Evolutionary conservation across 345 rosid genomes (phyloP).

Genomic region (Combretum micranthum): DNA sequence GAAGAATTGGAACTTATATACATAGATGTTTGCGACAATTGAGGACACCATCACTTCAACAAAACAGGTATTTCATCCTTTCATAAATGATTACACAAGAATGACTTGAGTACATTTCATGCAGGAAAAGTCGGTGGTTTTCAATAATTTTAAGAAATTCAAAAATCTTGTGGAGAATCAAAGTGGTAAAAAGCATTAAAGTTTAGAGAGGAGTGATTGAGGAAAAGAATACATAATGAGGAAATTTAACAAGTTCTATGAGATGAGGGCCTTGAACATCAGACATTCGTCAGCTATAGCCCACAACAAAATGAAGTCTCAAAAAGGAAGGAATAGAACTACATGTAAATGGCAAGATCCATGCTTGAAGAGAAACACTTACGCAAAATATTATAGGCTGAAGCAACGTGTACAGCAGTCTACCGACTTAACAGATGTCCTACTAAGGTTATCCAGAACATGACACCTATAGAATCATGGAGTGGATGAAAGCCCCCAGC

Average conservation of each 20-base stretch:
- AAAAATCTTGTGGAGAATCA: neutral
- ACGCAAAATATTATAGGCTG: neutral
- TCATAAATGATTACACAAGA: no score
- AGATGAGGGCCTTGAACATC: no score
- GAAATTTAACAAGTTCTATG: neutral
- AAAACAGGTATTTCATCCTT: no score
- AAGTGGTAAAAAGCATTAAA: no score
- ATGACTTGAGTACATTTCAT: no score
- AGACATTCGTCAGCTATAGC: no score
- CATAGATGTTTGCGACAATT: no score
- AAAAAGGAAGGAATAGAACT: neutral
- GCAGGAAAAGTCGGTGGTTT: no score
- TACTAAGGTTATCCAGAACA: neutral
- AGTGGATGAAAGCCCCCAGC: no score
- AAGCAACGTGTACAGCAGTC: neutral
- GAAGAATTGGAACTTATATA: no score
- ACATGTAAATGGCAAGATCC: neutral
- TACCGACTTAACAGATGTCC: rapidly evolving
- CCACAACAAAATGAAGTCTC: neutral
- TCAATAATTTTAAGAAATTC: no score
- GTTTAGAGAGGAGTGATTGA: neutral
- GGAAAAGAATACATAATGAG: neutral
- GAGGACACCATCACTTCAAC: no score
- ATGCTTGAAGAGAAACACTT: neutral
- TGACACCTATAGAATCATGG: neutral